Evolutionary conservation across 257 asterid genomes (phyloP).

Genomic region (Rauvolfia tetraphylla): DNA sequence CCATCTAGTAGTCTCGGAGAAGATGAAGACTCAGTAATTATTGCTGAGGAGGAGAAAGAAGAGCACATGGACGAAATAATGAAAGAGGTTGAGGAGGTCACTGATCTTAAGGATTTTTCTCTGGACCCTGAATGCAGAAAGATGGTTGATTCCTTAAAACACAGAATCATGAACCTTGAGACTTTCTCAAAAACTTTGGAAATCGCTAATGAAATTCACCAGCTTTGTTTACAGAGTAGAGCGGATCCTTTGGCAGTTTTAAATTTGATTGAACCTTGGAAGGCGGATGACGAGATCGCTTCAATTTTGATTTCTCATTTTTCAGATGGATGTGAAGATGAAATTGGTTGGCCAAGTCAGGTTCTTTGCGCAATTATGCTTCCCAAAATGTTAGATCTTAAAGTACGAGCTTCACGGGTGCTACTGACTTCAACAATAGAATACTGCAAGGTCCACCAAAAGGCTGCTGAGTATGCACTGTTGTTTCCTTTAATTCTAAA

Average conservation of each 20-base stretch:
- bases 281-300: conserved; percentile 59
- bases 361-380: conserved; percentile 61
- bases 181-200: conserved; percentile 39
- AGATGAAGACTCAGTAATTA: conserved; percentile 25
- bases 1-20: conserved; percentile 26
- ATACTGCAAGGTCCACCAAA: conserved; percentile 63
- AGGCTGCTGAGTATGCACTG: conserved; percentile 60
- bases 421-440: conserved; percentile 41
- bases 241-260: conserved; percentile 34
- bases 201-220: conserved; percentile 40
- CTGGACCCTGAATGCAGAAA: conserved; percentile 36
- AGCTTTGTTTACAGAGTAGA: conserved; percentile 36
- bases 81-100: conserved; percentile 31
- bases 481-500: conserved; percentile 51
- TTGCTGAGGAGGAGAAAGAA: conserved; percentile 27
- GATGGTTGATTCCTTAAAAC: conserved; percentile 34
- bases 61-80: conserved; percentile 35
- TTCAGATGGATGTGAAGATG: conserved; percentile 34
- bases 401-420: conserved; percentile 52
- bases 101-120: conserved; percentile 23
- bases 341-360: conserved; percentile 53
- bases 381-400: conserved; percentile 56
- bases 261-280: conserved; percentile 65
- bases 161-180: conserved; percentile 29
- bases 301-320: conserved; percentile 51